A percentile compares a stretch with the other conserved stretches of the same genome.
Conservation (phyloP, 179 eudicot species). For the Spergularia azorica region DNA sequence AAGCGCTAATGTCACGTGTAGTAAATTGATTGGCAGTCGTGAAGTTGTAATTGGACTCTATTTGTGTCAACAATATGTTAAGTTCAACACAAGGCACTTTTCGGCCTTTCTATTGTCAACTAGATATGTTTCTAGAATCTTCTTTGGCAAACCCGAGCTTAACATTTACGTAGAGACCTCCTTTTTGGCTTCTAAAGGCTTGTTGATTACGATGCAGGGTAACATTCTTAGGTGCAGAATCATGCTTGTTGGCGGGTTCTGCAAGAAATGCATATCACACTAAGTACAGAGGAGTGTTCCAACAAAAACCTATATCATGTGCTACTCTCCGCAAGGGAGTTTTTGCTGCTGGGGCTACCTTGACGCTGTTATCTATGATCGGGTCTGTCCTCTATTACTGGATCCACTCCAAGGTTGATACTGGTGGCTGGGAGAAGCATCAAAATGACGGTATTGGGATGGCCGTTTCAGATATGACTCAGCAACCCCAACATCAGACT, state of each 20-base stretch:
- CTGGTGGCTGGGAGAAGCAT: slow-evolving; percentile 91
- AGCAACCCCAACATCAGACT: slow-evolving; percentile 23
- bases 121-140: background rate
- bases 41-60: too few relatives aligned
- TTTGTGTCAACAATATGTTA: too few relatives aligned
- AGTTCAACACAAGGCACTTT: too few relatives aligned
- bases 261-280: slow-evolving; percentile 94
- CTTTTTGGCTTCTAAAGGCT: background rate
- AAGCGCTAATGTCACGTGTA: too few relatives aligned
- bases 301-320: slow-evolving; percentile 54
- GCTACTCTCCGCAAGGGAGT: slow-evolving; percentile 93
- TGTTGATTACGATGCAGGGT: slow-evolving; percentile 53
- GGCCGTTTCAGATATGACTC: slow-evolving; percentile 38
- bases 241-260: slow-evolving; percentile 89
- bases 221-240: slow-evolving; percentile 82
- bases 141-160: background rate
- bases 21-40: too few relatives aligned
- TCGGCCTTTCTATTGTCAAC: too few relatives aligned
- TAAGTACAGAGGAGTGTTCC: slow-evolving; percentile 57
- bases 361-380: slow-evolving; percentile 65
- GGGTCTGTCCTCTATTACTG: slow-evolving; percentile 76
- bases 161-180: background rate
- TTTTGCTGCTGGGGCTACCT: slow-evolving; percentile 86
- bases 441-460: slow-evolving; percentile 81
- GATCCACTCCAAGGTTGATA: slow-evolving; percentile 81